phyloP scores from a whole-genome alignment of 2,329 filamentous ascomycete genomes.

The Aspergillus tamarii region DNA sequence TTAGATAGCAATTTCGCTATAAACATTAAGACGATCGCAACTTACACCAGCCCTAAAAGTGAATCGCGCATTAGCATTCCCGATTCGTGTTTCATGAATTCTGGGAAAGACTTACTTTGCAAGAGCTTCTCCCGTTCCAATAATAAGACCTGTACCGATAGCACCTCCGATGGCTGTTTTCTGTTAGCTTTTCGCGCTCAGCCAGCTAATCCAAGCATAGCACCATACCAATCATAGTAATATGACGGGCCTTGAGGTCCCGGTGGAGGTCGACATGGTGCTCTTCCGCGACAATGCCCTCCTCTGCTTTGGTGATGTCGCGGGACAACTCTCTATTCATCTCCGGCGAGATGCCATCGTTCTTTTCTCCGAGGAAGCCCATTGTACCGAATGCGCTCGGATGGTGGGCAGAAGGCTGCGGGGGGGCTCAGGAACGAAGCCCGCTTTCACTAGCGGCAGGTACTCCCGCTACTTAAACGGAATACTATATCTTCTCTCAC shows the following conservation, averaged over 20 bases:
- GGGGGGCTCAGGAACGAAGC: not conserved
- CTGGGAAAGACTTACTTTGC: constrained; percentile 33
- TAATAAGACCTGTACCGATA: constrained; percentile 48
- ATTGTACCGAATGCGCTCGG: not conserved
- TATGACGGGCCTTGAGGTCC: constrained; percentile 45
- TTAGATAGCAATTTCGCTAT: not conserved
- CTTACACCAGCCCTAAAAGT: constrained; percentile 40
- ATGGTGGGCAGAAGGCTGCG: not conserved
- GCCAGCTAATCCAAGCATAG: not conserved
- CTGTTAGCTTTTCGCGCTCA: constrained; percentile 16
- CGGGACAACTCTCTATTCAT: constrained; percentile 23
- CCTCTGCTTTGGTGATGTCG: constrained; percentile 23
- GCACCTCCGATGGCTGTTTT: constrained; percentile 44
- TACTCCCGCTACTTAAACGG: not conserved
- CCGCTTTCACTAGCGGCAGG: not conserved
- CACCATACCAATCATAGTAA: constrained; percentile 46
- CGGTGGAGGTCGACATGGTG: constrained; percentile 43
- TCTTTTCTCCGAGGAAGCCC: constrained; percentile 20
- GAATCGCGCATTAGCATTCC: constrained; percentile 19
- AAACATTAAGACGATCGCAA: constrained; percentile 8
- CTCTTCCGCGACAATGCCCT: constrained; percentile 28
- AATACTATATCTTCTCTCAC: not conserved
- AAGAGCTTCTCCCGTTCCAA: constrained; percentile 43
- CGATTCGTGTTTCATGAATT: not conserved
- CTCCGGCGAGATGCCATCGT: constrained; percentile 26